These are phyloP conservation scores for Terfezia boudieri DNA, from an alignment of 495 filamentous ascomycete genomes.

Conservation along the genomic window DNA sequence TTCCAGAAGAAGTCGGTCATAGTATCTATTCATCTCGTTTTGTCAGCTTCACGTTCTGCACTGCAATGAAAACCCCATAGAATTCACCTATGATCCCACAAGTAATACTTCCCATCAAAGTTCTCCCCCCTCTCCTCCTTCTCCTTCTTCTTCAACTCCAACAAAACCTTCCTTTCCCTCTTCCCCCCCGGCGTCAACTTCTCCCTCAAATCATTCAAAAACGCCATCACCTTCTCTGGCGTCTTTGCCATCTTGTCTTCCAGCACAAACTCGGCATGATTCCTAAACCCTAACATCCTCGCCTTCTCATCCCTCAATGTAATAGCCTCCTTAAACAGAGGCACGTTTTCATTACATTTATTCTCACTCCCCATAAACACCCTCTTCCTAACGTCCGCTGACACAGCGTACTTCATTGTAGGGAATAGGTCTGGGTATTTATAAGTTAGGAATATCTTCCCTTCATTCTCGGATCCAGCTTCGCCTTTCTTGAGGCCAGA, in stretches of 20 bases:
- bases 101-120: slow-evolving; percentile 56
- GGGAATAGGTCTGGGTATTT: slow-evolving; percentile 44
- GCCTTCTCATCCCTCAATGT: slow-evolving; percentile 82
- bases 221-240: slow-evolving; percentile 61
- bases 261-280: slow-evolving; percentile 76
- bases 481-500: slow-evolving; percentile 44
- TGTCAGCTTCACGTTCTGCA: background rate
- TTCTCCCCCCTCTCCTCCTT: slow-evolving; percentile 32
- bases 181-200: slow-evolving; percentile 54
- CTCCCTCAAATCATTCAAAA: slow-evolving; percentile 56
- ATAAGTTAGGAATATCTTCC: slow-evolving; percentile 34
- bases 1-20: slow-evolving; percentile 82
- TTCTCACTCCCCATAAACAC: slow-evolving; percentile 44
- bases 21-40: slow-evolving; percentile 35
- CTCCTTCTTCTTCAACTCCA: slow-evolving; percentile 63
- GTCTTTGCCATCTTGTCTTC: slow-evolving; percentile 98
- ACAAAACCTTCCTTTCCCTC: slow-evolving; percentile 50
- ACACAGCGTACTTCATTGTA: slow-evolving; percentile 33
- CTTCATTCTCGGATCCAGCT: slow-evolving; percentile 33
- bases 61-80: background rate
- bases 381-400: slow-evolving; percentile 30
- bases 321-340: slow-evolving; percentile 70
- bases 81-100: slow-evolving; percentile 50
- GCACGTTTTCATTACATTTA: slow-evolving; percentile 68
- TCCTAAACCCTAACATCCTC: slow-evolving; percentile 70